phyloP scores from a whole-genome alignment of 805 yeast species.

The Pichia californica region DNA sequence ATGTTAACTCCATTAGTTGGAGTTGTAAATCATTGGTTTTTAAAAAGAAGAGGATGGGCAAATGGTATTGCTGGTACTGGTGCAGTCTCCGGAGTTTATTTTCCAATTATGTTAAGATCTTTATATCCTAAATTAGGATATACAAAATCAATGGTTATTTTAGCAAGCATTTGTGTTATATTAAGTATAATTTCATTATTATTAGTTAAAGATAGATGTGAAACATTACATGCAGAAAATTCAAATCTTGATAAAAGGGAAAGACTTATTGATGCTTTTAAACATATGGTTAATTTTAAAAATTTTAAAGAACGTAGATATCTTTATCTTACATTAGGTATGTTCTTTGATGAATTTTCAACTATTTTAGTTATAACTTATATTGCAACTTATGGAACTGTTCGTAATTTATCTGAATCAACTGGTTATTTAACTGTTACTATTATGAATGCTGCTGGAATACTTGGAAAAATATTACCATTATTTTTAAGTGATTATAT shows the following conservation, averaged over 20 bases:
- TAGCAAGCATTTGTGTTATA: conserved; percentile 41
- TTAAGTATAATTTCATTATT: conserved; percentile 32
- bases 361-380: conserved; percentile 44
- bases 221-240: conserved; percentile 20
- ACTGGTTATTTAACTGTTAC: conserved; percentile 43
- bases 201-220: conserved; percentile 38
- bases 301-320: conserved; percentile 34
- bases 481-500: conserved; percentile 29
- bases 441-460: conserved; percentile 40
- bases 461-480: conserved; percentile 29
- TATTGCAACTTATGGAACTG: conserved; percentile 46
- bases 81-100: conserved; percentile 44
- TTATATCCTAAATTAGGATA: conserved; percentile 46
- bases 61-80: conserved; percentile 45
- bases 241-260: conserved; percentile 15
- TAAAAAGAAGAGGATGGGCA: conserved; percentile 51
- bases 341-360: conserved; percentile 43
- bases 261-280: conserved; percentile 11
- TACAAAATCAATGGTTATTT: conserved; percentile 46
- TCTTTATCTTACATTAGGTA: conserved; percentile 34
- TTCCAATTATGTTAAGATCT: conserved; percentile 47
- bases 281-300: conserved; percentile 33
- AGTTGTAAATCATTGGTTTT: conserved; percentile 63
- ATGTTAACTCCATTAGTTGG: conserved; percentile 58
- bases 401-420: conserved; percentile 38